Conservation (phyloP, 345 rosid species). For the Lepidium africanum region DNA sequence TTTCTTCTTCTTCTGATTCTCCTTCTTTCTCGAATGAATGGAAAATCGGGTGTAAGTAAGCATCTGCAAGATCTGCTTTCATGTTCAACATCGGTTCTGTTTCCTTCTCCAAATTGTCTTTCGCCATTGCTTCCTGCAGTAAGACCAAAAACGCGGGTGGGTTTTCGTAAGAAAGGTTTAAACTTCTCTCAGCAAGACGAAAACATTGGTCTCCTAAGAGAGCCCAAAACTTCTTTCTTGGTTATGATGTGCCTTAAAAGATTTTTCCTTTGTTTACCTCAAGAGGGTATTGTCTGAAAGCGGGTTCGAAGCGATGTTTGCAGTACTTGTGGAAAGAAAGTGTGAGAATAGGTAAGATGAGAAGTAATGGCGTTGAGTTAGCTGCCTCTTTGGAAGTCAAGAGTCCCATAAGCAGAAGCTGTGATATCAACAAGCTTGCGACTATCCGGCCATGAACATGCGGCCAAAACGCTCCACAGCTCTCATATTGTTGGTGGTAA, state of each 20-base stretch:
- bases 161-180: not conserved
- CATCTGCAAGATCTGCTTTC: conserved; percentile 73
- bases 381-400: conserved; percentile 88
- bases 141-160: not conserved
- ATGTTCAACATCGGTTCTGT: conserved; percentile 51
- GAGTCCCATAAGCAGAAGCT: conserved; percentile 75
- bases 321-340: conserved; percentile 82
- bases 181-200: not conserved
- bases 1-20: not conserved
- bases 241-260: not conserved
- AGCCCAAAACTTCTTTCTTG: not conserved
- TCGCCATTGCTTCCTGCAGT: conserved; percentile 87
- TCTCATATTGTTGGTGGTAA: conserved; percentile 85
- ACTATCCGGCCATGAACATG: conserved; percentile 83
- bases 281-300: conserved; percentile 79
- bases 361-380: conserved; percentile 79
- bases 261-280: conserved; percentile 43
- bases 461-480: conserved; percentile 98
- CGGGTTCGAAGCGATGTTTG: conserved; percentile 89
- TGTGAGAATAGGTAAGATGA: conserved; percentile 70
- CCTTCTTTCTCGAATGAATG: conserved; percentile 56
- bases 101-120: conserved; percentile 52
- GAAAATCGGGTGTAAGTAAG: conserved; percentile 93
- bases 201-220: not conserved
- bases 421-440: conserved; percentile 83